Evolutionary conservation across 2,329 filamentous ascomycete genomes (phyloP).

Genomic region (Exserohilum turcica): DNA sequence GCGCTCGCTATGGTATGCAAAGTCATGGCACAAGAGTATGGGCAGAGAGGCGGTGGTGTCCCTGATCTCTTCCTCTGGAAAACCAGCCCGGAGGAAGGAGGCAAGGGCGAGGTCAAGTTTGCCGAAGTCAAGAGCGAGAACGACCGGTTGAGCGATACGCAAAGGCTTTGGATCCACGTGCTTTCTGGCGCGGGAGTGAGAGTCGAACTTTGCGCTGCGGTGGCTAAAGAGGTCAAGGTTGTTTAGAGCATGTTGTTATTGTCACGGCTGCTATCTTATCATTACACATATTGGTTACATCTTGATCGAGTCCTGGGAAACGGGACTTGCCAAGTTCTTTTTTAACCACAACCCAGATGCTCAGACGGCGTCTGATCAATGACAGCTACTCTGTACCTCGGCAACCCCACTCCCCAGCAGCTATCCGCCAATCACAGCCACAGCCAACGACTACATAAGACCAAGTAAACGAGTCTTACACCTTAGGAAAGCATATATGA

Average conservation of each 20-base stretch:
- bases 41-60: slow-evolving; percentile 81
- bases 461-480: too few species aligned
- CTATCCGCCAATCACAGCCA: too few species aligned
- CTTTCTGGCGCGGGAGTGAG: slow-evolving; percentile 80
- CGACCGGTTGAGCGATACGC: slow-evolving; percentile 92
- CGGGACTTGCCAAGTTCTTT: too few species aligned
- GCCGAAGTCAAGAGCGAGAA: slow-evolving; percentile 67
- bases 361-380: too few species aligned
- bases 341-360: too few species aligned
- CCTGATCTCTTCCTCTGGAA: slow-evolving; percentile 94
- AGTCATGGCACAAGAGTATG: slow-evolving; percentile 94
- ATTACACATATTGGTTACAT: too few species aligned
- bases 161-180: slow-evolving; percentile 96
- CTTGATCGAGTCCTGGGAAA: too few species aligned
- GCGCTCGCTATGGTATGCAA: slow-evolving; percentile 86
- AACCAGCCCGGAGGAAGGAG: slow-evolving; percentile 21
- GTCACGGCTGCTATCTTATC: too few species aligned
- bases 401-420: too few species aligned
- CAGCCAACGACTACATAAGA: too few species aligned
- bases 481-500: too few species aligned
- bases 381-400: too few species aligned
- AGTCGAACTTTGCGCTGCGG: slow-evolving; percentile 78
- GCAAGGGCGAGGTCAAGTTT: slow-evolving; percentile 71
- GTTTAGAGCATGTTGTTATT: slow-evolving; percentile 3
- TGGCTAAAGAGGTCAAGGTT: slow-evolving; percentile 60